phyloP scores from a whole-genome alignment of 768 basidiomycete genomes.

The Nidula microcarpa region DNA sequence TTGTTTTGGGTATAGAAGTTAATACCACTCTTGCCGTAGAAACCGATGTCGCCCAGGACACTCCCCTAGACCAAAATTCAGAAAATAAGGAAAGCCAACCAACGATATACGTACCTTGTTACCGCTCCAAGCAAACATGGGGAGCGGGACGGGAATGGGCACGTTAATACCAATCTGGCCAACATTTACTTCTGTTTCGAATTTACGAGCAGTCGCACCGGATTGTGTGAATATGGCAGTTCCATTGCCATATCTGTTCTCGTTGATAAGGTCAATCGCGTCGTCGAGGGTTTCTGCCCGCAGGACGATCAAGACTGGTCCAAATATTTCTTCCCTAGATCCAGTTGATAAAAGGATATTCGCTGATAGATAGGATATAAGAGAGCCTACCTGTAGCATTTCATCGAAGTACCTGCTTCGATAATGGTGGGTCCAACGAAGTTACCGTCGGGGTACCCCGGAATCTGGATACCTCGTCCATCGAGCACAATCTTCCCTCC shows the following conservation, averaged over 20 bases:
- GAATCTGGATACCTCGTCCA: slow-evolving; percentile 67
- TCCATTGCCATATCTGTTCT: slow-evolving; percentile 90
- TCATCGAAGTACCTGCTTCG: slow-evolving; percentile 79
- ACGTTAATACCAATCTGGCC: slow-evolving; percentile 95
- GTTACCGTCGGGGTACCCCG: slow-evolving; percentile 82
- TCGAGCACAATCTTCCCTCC: slow-evolving; percentile 88
- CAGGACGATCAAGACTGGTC: slow-evolving; percentile 80
- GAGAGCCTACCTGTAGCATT: slow-evolving; percentile 74
- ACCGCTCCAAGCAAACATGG: slow-evolving; percentile 97
- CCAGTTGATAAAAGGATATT: neutral
- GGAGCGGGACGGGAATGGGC: slow-evolving; percentile 85
- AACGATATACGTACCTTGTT: slow-evolving; percentile 56
- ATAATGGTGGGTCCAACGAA: slow-evolving; percentile 93
- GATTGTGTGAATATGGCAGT: slow-evolving; percentile 96
- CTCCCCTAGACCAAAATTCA: slow-evolving; percentile 41
- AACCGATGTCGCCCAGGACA: slow-evolving; percentile 81
- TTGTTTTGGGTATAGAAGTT: slow-evolving; percentile 98
- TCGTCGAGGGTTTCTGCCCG: slow-evolving; percentile 84
- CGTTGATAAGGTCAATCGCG: slow-evolving; percentile 85
- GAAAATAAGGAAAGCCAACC: too few relatives aligned
- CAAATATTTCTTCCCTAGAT: slow-evolving; percentile 89
- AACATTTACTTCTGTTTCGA: slow-evolving; percentile 83
- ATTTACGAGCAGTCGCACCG: slow-evolving; percentile 92
- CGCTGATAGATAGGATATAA: slow-evolving; percentile 1
- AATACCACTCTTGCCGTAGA: slow-evolving; percentile 91